Evolutionary conservation across 257 asterid species (phyloP).

Genomic region (Salvia hispanica): DNA sequence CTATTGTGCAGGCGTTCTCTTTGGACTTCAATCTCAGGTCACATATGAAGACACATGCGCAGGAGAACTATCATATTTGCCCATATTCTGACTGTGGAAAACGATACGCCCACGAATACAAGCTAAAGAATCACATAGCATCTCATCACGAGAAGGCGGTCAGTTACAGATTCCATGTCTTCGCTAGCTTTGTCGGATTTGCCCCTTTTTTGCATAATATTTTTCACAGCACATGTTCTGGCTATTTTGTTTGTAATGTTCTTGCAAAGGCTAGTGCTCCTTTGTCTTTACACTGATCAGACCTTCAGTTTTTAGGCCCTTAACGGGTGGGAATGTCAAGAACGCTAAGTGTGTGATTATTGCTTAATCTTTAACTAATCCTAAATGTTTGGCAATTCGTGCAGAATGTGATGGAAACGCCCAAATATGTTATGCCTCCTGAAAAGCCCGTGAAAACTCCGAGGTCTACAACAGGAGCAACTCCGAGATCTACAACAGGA

Average conservation of each 20-base stretch:
- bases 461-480: conserved; percentile 6
- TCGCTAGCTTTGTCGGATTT: not conserved
- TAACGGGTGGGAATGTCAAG: too few relatives aligned
- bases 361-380: too few relatives aligned
- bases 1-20: conserved; percentile 81
- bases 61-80: conserved; percentile 96
- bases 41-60: conserved; percentile 99
- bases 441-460: conserved; percentile 75
- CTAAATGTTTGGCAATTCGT: too few relatives aligned
- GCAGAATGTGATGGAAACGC: conserved; percentile 54
- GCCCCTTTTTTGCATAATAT: too few relatives aligned
- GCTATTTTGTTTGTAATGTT: too few relatives aligned
- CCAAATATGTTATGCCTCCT: conserved; percentile 57
- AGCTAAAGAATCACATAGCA: conserved; percentile 84
- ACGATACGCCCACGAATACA: conserved; percentile 97
- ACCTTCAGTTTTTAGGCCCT: too few relatives aligned
- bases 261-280: too few relatives aligned
- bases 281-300: too few relatives aligned
- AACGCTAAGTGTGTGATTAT: too few relatives aligned
- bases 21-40: conserved; percentile 95
- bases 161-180: not conserved
- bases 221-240: too few relatives aligned
- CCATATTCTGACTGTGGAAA: conserved; percentile 96
- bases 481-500: too few relatives aligned
- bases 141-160: conserved; percentile 88